Base-by-base conservation (phyloP, 2,329 filamentous ascomycete genomes). In the Aspergillus novofumigatus region DNA sequence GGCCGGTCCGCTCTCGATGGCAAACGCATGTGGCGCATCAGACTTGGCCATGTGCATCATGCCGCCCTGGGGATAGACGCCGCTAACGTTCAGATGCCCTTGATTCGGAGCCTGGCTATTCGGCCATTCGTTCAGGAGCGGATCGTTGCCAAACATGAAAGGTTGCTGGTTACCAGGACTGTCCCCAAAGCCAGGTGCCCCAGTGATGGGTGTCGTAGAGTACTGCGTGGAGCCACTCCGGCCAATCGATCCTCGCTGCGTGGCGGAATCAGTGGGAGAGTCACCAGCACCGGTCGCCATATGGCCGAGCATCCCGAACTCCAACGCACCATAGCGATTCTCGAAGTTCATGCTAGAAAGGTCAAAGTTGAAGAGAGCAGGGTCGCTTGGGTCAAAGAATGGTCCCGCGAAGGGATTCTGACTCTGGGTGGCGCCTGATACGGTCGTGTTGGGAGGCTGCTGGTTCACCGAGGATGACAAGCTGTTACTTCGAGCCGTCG, bases 221-320 rank as follows among this genome's bases (percentile, higher is more conserved):
- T 77, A 72, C 57, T 75, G 68, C 32, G 72, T 67, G 21, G 74
- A 76, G 58, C 72, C 71, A 62, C 73, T 77, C 54, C 74, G 72
- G 38, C 74, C 73, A 60, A 79, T 75, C 44, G 77, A 79, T n/a
- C 76, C 76, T 60, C 76, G 72, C 47, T 77, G 75, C n/a, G 74
- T 78, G 51, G 70, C 71, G 21, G 73, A 76, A 55, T 94, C 90
- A 54, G 86, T 85, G 4, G 88, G 85, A 6, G 88, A 90, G 65
- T 94, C 90, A n/a, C 86, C 89, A 14, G 90, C 89, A 14, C 90
- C 90, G n/a, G 90, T 91, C 58, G 91, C 91, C 90, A 99, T 96
- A 72, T 97, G 93, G 28, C 91, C 92, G 0, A 99, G 84, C 84
- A 97, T 97, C 54, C 92, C 90, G 72, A 97, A 97, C 73, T 97